Evolutionary conservation across 1,284 basidiomycete genomes (phyloP).

Genomic region (Apiotrichum gamsii): DNA sequence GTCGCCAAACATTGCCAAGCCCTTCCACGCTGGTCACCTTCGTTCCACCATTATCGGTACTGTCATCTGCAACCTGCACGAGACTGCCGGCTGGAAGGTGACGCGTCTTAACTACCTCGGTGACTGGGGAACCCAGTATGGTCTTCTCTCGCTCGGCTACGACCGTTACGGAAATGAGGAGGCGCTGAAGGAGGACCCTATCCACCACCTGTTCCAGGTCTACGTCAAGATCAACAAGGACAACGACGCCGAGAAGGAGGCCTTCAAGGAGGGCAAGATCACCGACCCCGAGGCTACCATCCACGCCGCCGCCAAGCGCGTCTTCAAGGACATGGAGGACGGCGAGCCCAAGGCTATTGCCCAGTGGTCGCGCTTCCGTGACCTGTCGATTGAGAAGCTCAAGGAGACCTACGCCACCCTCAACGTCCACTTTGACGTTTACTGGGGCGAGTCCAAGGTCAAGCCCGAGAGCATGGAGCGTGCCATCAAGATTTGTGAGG

Average conservation of each 20-base stretch:
- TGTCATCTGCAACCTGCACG: slow-evolving; percentile 86
- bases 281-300: slow-evolving; percentile 47
- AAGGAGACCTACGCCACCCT: slow-evolving; percentile 80
- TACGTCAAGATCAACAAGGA: slow-evolving; percentile 93
- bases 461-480: slow-evolving; percentile 69
- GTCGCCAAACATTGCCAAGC: slow-evolving; percentile 96
- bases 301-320: slow-evolving; percentile 75
- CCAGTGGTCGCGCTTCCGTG: slow-evolving; percentile 91
- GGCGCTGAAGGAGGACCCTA: slow-evolving; percentile 77
- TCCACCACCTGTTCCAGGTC: slow-evolving; percentile 88
- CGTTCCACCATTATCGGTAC: slow-evolving; percentile 97
- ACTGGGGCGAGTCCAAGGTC: slow-evolving; percentile 89
- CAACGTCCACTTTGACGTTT: slow-evolving; percentile 90
- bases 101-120: slow-evolving; percentile 88
- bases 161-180: slow-evolving; percentile 84
- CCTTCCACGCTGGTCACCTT: slow-evolving; percentile 96
- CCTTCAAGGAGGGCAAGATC: slow-evolving; percentile 43
- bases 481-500: slow-evolving; percentile 53
- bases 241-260: slow-evolving; percentile 52
- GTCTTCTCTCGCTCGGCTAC: slow-evolving; percentile 86
- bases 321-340: slow-evolving; percentile 97
- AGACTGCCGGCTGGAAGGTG: slow-evolving; percentile 89
- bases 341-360: slow-evolving; percentile 72
- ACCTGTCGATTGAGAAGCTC: slow-evolving; percentile 87
- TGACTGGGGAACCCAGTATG: slow-evolving; percentile 87